Percentiles rank a stretch among this genome's conserved stretches.
Evolutionary conservation across 306 rosid genomes (phyloP).

Genomic region (Fragaria ananassa): DNA sequence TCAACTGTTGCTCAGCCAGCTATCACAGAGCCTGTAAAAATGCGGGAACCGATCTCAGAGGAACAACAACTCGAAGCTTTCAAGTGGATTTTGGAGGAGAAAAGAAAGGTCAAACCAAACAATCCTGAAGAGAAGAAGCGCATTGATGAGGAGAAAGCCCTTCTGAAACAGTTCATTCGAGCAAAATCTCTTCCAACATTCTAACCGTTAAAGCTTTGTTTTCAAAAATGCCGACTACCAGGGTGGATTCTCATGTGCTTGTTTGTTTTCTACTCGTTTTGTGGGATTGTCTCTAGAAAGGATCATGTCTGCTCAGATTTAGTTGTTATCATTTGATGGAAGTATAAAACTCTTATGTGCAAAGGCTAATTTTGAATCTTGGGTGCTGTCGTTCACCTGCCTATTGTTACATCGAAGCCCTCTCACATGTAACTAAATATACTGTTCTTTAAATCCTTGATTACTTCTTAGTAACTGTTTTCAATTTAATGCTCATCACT

Average conservation of each 20-base stretch:
- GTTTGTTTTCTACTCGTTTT: conserved; percentile 23
- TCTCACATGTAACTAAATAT: not conserved
- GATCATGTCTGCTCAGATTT: conserved; percentile 25
- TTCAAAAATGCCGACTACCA: conserved; percentile 2
- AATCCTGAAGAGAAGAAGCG: conserved; percentile 67
- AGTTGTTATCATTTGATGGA: not conserved
- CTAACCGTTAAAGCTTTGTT: conserved; percentile 21
- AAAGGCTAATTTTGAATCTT: not conserved
- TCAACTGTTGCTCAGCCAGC: conserved; percentile 35
- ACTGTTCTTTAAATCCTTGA: conserved; percentile 15
- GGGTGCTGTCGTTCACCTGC: not conserved
- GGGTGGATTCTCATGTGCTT: not conserved
- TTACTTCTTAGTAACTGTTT: not conserved
- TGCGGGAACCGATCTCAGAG: conserved; percentile 65
- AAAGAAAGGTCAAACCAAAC: conserved; percentile 72
- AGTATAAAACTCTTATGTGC: conserved; percentile 8
- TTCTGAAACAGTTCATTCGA: conserved; percentile 69
- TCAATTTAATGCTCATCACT: conserved; percentile 3
- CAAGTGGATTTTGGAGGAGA: conserved; percentile 94
- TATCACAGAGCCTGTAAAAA: conserved; percentile 40
- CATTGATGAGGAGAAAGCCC: conserved; percentile 83
- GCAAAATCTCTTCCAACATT: conserved; percentile 73
- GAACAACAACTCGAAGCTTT: conserved; percentile 68
- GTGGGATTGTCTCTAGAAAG: conserved; percentile 21
- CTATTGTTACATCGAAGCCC: not conserved